Conservation (phyloP, 1,139 yeast species). For the Magnusiomyces starmeri region DNA sequence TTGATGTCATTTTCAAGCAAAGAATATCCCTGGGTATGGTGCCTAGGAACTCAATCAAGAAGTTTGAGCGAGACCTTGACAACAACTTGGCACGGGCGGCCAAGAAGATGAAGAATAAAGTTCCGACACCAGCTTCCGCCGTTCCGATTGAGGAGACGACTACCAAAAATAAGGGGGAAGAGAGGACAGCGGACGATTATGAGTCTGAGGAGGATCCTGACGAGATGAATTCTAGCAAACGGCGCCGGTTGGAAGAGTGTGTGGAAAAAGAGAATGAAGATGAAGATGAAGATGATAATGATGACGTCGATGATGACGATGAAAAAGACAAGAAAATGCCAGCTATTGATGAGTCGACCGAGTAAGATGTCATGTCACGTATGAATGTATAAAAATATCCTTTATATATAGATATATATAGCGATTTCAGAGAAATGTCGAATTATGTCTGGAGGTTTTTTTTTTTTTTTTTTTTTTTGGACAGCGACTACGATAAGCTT, state of each 20-base stretch:
- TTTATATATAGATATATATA: too few relatives aligned
- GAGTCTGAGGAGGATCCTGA: slow-evolving; percentile 19
- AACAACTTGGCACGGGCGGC: slow-evolving; percentile 14
- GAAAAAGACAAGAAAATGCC: slow-evolving; percentile 1
- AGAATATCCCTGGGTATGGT: slow-evolving; percentile 36
- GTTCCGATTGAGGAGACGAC: neutral
- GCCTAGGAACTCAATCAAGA: slow-evolving; percentile 43
- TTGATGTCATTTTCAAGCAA: slow-evolving; percentile 28
- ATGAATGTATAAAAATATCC: too few relatives aligned
- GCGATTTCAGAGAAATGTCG: too few relatives aligned
- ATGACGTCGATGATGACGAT: slow-evolving; percentile 16
- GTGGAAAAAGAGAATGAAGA: slow-evolving; percentile 11
- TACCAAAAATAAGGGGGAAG: neutral
- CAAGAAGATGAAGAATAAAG: slow-evolving; percentile 19
- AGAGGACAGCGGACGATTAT: slow-evolving; percentile 14
- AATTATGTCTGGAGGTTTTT: too few relatives aligned
- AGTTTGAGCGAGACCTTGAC: slow-evolving; percentile 32
- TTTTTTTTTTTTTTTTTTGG: too few relatives aligned
- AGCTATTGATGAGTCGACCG: neutral
- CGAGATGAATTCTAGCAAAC: slow-evolving; percentile 19
- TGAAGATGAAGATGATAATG: slow-evolving; percentile 15
- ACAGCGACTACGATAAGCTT: too few relatives aligned
- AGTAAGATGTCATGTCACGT: neutral
- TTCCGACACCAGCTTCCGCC: neutral
- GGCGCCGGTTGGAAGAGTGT: slow-evolving; percentile 13